Conservation (phyloP, 2,329 filamentous ascomycete species). For the Alternaria triticina region DNA sequence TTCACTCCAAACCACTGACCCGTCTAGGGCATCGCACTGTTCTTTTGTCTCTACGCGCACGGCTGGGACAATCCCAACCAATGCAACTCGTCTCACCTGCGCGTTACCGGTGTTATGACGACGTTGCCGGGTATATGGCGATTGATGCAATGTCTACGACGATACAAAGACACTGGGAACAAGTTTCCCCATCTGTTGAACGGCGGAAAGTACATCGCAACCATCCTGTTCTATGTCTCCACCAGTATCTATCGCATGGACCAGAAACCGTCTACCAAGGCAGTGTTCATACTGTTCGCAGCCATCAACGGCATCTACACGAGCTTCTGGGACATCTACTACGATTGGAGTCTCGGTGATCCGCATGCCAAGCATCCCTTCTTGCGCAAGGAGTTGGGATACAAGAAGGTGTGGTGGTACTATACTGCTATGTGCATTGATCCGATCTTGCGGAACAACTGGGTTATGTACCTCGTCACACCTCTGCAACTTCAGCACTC, state of each 20-base stretch:
- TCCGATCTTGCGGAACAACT: conserved; percentile 86
- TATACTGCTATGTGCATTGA: conserved; percentile 85
- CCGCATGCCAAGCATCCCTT: conserved; percentile 68
- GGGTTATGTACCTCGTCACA: conserved; percentile 93
- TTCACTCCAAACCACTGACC: conserved; percentile 2
- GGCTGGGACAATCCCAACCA: conserved; percentile 73
- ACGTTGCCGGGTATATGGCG: conserved; percentile 89
- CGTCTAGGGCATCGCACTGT: conserved; percentile 79
- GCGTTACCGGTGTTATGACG: conserved; percentile 83
- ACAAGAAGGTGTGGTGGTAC: conserved; percentile 82
- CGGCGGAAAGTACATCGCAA: conserved; percentile 87
- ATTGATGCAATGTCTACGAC: conserved; percentile 85
- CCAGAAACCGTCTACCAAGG: conserved; percentile 63
- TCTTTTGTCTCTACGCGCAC: conserved; percentile 91
- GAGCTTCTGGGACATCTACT: conserved; percentile 90
- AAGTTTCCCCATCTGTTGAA: conserved; percentile 93
- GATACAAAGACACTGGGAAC: conserved; percentile 85
- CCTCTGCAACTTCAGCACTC: conserved; percentile 81
- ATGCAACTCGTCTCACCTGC: conserved; percentile 87
- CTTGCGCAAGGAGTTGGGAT: conserved; percentile 75
- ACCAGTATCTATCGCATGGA: conserved; percentile 85
- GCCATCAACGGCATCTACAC: conserved; percentile 83
- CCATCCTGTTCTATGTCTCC: conserved; percentile 77
- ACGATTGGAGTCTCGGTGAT: conserved; percentile 95
- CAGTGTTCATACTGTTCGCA: conserved; percentile 80